Evolutionary conservation across 2,329 filamentous ascomycete species (phyloP).

Genomic region (Paradendryphiella salina): DNA sequence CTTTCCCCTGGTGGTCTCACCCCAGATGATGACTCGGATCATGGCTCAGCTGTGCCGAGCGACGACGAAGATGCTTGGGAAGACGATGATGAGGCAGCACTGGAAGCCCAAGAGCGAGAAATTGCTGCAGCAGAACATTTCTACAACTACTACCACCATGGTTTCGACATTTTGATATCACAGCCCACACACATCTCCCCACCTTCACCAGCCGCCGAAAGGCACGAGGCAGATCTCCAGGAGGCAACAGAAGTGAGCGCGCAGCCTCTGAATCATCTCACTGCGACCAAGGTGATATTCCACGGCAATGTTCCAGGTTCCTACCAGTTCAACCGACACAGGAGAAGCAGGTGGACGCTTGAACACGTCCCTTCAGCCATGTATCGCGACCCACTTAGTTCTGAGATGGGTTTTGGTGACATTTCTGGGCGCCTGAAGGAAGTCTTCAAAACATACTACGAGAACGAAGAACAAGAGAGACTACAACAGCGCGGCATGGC

Average conservation of each 20-base stretch:
- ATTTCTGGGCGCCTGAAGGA: slow-evolving; percentile 70
- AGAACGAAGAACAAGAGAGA: slow-evolving; percentile 58
- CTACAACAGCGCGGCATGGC: slow-evolving; percentile 70
- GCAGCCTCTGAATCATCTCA: slow-evolving; percentile 63
- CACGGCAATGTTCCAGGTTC: slow-evolving; percentile 95
- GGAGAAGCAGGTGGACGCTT: slow-evolving; percentile 85
- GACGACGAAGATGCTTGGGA: slow-evolving; percentile 53
- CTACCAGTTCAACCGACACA: slow-evolving; percentile 94
- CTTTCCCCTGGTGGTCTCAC: slow-evolving; percentile 34
- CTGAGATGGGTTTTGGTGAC: slow-evolving; percentile 65
- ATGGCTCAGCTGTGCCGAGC: slow-evolving; percentile 39
- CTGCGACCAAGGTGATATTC: slow-evolving; percentile 88
- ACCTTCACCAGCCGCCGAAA: slow-evolving; percentile 61
- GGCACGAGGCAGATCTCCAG: slow-evolving; percentile 40
- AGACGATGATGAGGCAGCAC: slow-evolving; percentile 50
- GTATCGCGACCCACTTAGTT: slow-evolving; percentile 59
- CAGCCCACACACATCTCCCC: slow-evolving; percentile 60
- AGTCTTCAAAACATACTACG: slow-evolving; percentile 70
- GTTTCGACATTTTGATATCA: slow-evolving; percentile 92
- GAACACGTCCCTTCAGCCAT: slow-evolving; percentile 51
- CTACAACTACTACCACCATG: slow-evolving; percentile 96
- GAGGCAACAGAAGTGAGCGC: slow-evolving; percentile 34
- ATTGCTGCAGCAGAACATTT: slow-evolving; percentile 70
- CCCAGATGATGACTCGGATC: slow-evolving; percentile 42
- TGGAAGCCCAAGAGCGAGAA: slow-evolving; percentile 65